Conservation (phyloP, 202 grass and related monocot genomes). For the Elaeis oleifera region DNA sequence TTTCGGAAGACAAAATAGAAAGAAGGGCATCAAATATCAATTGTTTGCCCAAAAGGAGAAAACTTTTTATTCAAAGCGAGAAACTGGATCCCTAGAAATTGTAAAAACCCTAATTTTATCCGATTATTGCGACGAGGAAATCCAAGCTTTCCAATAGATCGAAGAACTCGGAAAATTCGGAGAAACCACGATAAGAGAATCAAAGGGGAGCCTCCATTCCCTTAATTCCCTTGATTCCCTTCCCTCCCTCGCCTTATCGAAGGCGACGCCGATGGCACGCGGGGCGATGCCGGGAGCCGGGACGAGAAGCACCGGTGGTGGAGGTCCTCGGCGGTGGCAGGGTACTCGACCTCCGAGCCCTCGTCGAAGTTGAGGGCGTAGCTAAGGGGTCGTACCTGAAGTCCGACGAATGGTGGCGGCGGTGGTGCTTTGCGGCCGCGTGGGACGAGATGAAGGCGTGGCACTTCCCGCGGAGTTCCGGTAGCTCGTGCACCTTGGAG, state of each 20-base stretch:
- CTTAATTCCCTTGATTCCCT: no score
- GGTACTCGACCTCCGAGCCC: slow-evolving; percentile 9
- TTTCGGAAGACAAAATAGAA: no score
- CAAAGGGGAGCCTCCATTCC: no score
- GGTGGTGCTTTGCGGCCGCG: neutral
- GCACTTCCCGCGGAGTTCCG: neutral
- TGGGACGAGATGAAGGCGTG: neutral
- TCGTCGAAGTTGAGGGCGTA: slow-evolving; percentile 89
- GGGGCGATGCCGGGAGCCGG: slow-evolving; percentile 33
- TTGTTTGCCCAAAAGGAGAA: no score
- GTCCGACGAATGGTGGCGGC: slow-evolving; percentile 30
- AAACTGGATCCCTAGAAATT: no score
- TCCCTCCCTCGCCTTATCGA: neutral
- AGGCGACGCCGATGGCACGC: neutral
- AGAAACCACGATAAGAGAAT: no score
- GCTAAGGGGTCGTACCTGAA: slow-evolving; percentile 84
- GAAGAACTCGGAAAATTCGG: no score
- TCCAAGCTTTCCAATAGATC: no score
- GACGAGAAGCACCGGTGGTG: slow-evolving; percentile 57
- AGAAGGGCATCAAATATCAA: no score
- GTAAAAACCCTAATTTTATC: no score
- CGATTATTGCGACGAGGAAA: no score
- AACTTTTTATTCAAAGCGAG: no score
- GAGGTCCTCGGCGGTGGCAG: slow-evolving; percentile 18
- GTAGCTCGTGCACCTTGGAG: neutral